Evolutionary conservation across 441 rosid species (phyloP).

Genomic region (Dalechampia spathulata): DNA sequence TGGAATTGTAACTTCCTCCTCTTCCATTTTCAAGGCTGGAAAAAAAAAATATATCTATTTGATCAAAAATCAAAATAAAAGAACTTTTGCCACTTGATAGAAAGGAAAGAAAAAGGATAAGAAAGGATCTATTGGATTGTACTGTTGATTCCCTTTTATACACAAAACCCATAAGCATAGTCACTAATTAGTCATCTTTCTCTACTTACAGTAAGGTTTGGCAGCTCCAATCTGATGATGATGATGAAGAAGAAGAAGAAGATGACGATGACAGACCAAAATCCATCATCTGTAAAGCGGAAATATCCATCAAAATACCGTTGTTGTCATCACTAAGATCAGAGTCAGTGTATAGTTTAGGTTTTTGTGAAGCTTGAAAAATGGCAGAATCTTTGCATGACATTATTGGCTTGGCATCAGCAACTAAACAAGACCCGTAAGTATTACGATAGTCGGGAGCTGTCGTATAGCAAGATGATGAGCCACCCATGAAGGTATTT

Average conservation of each 20-base stretch:
- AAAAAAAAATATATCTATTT: constrained; percentile 1
- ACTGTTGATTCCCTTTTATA: no score
- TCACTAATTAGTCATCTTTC: no score
- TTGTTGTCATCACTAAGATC: constrained; percentile 46
- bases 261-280: constrained; percentile 54
- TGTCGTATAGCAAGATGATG: constrained; percentile 50
- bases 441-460: no score
- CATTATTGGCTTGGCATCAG: no score
- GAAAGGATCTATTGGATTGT: no score
- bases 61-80: background rate
- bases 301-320: constrained; percentile 37
- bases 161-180: no score
- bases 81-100: no score
- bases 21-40: constrained; percentile 28
- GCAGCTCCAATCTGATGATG: constrained; percentile 53
- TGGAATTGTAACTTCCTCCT: constrained; percentile 29
- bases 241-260: constrained; percentile 32
- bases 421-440: no score
- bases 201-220: constrained; percentile 51
- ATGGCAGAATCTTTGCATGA: constrained; percentile 22
- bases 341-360: constrained; percentile 35
- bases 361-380: constrained; percentile 28
- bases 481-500: constrained; percentile 29
- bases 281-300: constrained; percentile 53
- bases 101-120: no score